phyloP scores from a whole-genome alignment of 805 yeast genomes.

The Metschnikowia picachoensis region DNA sequence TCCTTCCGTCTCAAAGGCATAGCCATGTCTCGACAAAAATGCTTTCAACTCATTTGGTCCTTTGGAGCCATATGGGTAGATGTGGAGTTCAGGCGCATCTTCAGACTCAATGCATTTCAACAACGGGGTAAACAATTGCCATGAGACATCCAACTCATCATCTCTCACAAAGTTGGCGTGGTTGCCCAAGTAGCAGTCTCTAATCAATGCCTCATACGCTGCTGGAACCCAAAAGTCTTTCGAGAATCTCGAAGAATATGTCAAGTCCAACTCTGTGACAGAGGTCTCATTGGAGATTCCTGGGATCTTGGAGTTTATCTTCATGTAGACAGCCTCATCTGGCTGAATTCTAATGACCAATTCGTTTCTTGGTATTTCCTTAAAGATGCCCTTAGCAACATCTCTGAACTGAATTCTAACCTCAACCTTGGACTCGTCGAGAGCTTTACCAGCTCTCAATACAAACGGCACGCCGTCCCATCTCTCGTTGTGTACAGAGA shows the following conservation, averaged over 20 bases:
- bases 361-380: conserved; percentile 83
- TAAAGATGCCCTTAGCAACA: conserved; percentile 78
- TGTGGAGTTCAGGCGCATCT: conserved; percentile 60
- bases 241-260: conserved; percentile 73
- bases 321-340: conserved; percentile 87
- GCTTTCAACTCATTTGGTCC: conserved; percentile 69
- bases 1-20: conserved; percentile 57
- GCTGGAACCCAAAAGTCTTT: conserved; percentile 92
- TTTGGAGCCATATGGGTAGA: conserved; percentile 86
- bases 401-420: conserved; percentile 89
- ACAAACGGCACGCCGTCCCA: conserved; percentile 99
- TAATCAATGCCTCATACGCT: conserved; percentile 93
- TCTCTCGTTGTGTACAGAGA: conserved; percentile 83
- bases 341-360: conserved; percentile 94
- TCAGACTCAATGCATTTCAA: conserved; percentile 73
- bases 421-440: conserved; percentile 92
- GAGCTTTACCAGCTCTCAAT: conserved; percentile 96
- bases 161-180: conserved; percentile 98
- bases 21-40: conserved; percentile 69
- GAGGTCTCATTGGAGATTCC: conserved; percentile 82
- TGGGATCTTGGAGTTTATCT: conserved; percentile 90
- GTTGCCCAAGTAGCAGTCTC: conserved; percentile 86
- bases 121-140: conserved; percentile 92
- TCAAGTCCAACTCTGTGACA: conserved; percentile 85
- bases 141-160: conserved; percentile 90